Conservation (phyloP, 345 rosid genomes). For the Euphorbia lathyris region DNA sequence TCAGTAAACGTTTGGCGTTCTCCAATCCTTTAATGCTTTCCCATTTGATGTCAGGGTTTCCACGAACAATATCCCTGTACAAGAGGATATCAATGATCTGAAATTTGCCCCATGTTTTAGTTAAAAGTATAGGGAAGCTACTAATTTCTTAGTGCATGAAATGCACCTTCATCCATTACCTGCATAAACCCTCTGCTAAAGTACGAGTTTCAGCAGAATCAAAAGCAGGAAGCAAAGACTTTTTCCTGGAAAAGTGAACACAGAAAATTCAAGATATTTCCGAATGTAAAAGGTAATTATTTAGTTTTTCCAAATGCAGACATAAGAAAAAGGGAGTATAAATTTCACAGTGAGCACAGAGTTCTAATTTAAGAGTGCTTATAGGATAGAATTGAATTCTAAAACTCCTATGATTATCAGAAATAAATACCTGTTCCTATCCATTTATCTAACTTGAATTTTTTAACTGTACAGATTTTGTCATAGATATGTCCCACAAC, state of each 20-base stretch:
- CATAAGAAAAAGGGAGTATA: too few relatives aligned
- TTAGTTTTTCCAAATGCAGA: neutral
- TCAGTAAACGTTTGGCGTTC: conserved; percentile 80
- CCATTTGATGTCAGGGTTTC: conserved; percentile 93
- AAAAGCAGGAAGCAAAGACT: conserved; percentile 79
- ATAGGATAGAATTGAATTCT: neutral
- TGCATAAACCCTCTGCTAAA: conserved; percentile 83
- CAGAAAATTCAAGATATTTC: conserved; percentile 1
- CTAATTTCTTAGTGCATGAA: conserved; percentile 8
- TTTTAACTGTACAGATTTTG: neutral
- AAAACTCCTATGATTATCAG: neutral
- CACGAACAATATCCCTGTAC: conserved; percentile 87
- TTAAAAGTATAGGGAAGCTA: neutral
- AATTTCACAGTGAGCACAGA: neutral
- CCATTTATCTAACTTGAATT: neutral
- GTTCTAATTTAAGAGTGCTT: neutral
- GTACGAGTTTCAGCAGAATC: conserved; percentile 82
- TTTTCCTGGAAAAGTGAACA: conserved; percentile 48
- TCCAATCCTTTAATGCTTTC: conserved; percentile 90
- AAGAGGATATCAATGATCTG: neutral
- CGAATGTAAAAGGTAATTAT: neutral
- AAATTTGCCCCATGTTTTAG: neutral
- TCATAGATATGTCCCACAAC: neutral
- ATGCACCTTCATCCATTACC: conserved; percentile 40
- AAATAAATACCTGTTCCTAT: neutral